Base-by-base conservation (phyloP, 208 protist genomes). In the Wallacemonas rigidus region DNA sequence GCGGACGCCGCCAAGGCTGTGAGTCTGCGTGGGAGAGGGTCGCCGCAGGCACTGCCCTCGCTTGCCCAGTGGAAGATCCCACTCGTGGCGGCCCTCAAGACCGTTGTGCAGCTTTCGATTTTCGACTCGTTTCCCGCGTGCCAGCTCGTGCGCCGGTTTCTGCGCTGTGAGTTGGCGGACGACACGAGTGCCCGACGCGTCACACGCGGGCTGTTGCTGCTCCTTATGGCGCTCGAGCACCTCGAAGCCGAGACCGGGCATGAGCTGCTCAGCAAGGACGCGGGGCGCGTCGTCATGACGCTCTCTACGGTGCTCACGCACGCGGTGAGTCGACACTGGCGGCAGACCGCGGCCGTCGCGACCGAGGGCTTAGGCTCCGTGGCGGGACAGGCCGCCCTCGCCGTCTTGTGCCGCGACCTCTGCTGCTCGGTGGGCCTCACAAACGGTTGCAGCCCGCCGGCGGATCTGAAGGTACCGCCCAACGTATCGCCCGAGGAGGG, bases 121-220 rank as follows among this genome's bases (percentile, higher is more conserved):
- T 79, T 88, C 40, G 67, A 72, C 69, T 81, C 80, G 14, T 54
- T 74, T 38, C 79, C 79, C 47, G 76, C 63, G 2, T 90, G 85
- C 62, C 75, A 69, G 26, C 80, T 95, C 35, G 81, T 85, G 6
- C 75, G 77, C 44, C 76, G 72, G 43, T 90, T 89, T 69, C 60
- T 86, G n/a, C 63, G 68, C 3, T 81, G 80, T 69, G 79, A 83
- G 64, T 57, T 95, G 14, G 83, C 83, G 1, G 85, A 92, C 67
- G 81, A 83, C 45, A 78, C 45, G 57, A 87, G 69, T 53, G 78
- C 83, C 47, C 57, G 75, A 12, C 87, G 87, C 35, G 77, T 92
- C n/a, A 67, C 86, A 53, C 72, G 71, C 40, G 79, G 79, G 8
- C 65, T 92, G 65, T 73, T 79, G 51, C 71, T 81, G 43, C 81